Percentiles rank a stretch among this genome's conserved stretches.
Evolutionary conservation across 768 basidiomycete genomes (phyloP).

Genomic region (Russula foetens): DNA sequence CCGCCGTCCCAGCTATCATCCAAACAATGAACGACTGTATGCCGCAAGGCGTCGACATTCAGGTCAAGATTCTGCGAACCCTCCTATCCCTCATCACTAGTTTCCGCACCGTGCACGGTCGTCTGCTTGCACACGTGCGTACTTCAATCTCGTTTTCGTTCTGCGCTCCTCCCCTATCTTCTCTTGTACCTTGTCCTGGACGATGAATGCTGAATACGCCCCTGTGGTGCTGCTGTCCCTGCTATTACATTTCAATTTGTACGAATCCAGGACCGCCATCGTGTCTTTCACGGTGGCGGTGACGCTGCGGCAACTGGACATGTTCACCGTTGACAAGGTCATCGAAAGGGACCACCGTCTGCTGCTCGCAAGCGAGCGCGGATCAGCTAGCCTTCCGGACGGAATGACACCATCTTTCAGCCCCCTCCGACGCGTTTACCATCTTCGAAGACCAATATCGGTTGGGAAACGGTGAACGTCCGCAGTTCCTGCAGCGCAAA

Average conservation of each 20-base stretch:
- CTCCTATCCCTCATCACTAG: constrained; percentile 87
- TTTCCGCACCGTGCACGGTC: constrained; percentile 74
- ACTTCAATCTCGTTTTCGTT: too few relatives aligned
- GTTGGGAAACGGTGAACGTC: constrained; percentile 62
- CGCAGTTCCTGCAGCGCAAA: constrained; percentile 64
- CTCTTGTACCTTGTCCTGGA: too few relatives aligned
- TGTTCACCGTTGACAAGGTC: constrained; percentile 97
- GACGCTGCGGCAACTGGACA: constrained; percentile 89
- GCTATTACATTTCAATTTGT: constrained; percentile 89
- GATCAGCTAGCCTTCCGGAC: constrained; percentile 53
- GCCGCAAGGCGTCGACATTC: constrained; percentile 94
- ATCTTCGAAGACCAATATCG: constrained; percentile 92
- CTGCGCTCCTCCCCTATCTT: too few relatives aligned
- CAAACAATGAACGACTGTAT: constrained; percentile 81
- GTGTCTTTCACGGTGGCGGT: constrained; percentile 97
- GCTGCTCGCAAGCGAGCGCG: constrained; percentile 26
- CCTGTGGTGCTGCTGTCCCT: constrained; percentile 79
- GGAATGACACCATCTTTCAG: constrained; percentile 55
- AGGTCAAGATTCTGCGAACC: constrained; percentile 88
- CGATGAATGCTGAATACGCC: too few relatives aligned
- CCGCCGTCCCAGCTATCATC: constrained; percentile 71
- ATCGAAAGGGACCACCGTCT: constrained; percentile 57
- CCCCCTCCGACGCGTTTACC: constrained; percentile 76
- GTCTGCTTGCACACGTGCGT: constrained; percentile 72
- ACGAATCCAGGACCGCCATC: constrained; percentile 92